phyloP scores from a whole-genome alignment of 2,329 filamentous ascomycete genomes.

The Diaporthe aspalathi region DNA sequence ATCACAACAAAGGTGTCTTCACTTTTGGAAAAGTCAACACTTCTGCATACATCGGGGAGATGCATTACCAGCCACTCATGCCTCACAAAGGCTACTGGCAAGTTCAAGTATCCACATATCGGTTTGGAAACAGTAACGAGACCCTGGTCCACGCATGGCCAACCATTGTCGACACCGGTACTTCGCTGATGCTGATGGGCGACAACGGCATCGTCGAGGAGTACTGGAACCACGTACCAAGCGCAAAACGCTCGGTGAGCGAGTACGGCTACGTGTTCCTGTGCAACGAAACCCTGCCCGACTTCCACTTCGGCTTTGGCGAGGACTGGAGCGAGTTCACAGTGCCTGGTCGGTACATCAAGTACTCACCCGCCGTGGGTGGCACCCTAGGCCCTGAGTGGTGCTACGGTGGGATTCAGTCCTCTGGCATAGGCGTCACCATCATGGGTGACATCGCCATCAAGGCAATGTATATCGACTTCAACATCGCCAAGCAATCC shows the following conservation, averaged over 20 bases:
- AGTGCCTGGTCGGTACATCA: conserved; percentile 62
- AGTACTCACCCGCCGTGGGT: conserved; percentile 60
- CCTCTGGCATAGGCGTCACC: conserved; percentile 58
- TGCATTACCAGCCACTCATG: conserved; percentile 62
- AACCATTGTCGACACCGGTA: conserved; percentile 76
- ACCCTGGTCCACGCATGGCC: conserved; percentile 56
- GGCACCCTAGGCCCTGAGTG: conserved; percentile 50
- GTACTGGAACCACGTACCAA: conserved; percentile 69
- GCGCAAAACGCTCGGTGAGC: conserved; percentile 60
- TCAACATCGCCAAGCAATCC: conserved; percentile 64
- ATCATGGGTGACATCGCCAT: conserved; percentile 85
- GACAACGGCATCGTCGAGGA: conserved; percentile 64
- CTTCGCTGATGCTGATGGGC: conserved; percentile 70
- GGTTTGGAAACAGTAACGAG: conserved; percentile 47
- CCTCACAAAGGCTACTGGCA: conserved; percentile 61
- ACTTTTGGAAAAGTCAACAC: conserved; percentile 63
- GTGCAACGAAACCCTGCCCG: conserved; percentile 62
- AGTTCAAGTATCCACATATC: conserved; percentile 51
- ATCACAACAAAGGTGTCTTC: conserved; percentile 60
- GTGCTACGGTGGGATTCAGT: conserved; percentile 84
- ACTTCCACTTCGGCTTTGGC: conserved; percentile 62
- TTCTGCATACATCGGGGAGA: conserved; percentile 51
- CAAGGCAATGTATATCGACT: conserved; percentile 81
- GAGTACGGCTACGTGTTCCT: conserved; percentile 65
- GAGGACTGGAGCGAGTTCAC: conserved; percentile 56